Percentiles rank a stretch among this genome's conserved stretches.
phyloP scores from a whole-genome alignment of 495 filamentous ascomycete genomes.

The Corynascus novoguineensis region DNA sequence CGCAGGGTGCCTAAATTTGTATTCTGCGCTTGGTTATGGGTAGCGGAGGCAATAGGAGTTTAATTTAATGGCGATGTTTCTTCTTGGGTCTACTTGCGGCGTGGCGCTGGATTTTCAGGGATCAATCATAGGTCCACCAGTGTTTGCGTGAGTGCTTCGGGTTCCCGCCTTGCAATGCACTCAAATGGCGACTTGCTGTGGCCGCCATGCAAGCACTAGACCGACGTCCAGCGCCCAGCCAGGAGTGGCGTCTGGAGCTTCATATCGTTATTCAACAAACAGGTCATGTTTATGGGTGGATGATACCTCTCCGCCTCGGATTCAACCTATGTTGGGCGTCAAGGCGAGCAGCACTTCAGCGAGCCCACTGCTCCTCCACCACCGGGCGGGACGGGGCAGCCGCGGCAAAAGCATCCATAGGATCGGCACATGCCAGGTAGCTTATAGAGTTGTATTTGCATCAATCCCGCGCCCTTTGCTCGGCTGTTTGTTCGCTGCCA shows the following conservation, averaged over 20 bases:
- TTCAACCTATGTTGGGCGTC: not conserved
- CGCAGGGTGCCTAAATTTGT: conserved; percentile 27
- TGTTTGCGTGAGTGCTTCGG: not conserved
- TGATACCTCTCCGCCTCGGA: not conserved
- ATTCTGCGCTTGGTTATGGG: not conserved
- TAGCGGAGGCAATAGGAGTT: not conserved
- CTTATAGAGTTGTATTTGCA: conserved; percentile 29
- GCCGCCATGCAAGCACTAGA: not conserved
- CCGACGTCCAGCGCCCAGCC: not conserved
- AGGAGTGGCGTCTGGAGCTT: not conserved
- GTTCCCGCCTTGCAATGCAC: not conserved
- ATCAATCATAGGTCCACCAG: not conserved
- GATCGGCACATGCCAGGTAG: conserved; percentile 14
- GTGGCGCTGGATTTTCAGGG: not conserved
- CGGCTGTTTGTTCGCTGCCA: no score
- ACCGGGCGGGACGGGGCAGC: not conserved
- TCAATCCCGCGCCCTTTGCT: not conserved
- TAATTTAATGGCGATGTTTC: conserved; percentile 4
- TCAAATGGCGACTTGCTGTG: not conserved
- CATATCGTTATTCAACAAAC: conserved; percentile 3
- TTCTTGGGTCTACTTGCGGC: not conserved
- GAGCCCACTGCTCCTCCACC: not conserved
- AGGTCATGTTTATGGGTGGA: not conserved
- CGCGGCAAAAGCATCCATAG: not conserved
- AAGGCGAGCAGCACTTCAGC: conserved; percentile 4